These are phyloP conservation scores for Tolypocladium ovalisporum DNA, from an alignment of 2,329 filamentous ascomycete genomes.

Conservation along the genomic window DNA sequence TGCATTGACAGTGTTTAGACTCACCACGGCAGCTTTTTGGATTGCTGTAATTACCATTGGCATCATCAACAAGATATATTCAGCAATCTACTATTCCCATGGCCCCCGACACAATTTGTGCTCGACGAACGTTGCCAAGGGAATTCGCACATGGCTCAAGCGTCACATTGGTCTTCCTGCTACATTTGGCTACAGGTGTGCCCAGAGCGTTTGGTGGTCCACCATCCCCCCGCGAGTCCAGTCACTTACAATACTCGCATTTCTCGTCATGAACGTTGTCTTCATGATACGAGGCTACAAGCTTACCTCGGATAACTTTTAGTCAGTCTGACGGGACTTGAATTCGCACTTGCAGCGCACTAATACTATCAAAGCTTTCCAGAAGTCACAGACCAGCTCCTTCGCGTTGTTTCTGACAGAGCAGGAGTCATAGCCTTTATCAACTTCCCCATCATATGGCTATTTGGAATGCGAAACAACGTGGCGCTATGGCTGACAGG, in stretches of 20 bases:
- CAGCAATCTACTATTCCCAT: slow-evolving; percentile 4
- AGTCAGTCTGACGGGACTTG: slow-evolving; percentile 14
- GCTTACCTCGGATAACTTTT: slow-evolving; percentile 25
- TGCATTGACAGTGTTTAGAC: neutral
- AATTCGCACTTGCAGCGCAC: slow-evolving; percentile 4
- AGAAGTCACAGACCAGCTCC: slow-evolving; percentile 19
- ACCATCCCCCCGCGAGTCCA: slow-evolving; percentile 33
- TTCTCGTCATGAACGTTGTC: slow-evolving; percentile 26
- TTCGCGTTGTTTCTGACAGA: slow-evolving; percentile 50
- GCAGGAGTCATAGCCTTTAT: slow-evolving; percentile 53
- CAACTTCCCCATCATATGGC: slow-evolving; percentile 53
- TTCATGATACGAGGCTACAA: slow-evolving; percentile 25
- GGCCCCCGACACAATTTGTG: neutral
- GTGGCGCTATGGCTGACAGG: slow-evolving; percentile 55
- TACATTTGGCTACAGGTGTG: slow-evolving; percentile 29
- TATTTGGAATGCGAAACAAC: slow-evolving; percentile 59
- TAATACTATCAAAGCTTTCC: slow-evolving; percentile 20
- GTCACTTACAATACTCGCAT: slow-evolving; percentile 24
- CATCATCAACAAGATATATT: slow-evolving; percentile 16
- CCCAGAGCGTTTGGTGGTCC: slow-evolving; percentile 32
- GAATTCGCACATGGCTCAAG: slow-evolving; percentile 16
- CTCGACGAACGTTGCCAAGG: neutral
- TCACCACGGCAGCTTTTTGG: slow-evolving; percentile 30
- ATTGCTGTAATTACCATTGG: slow-evolving; percentile 23
- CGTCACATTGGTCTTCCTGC: slow-evolving; percentile 26